Evolutionary conservation across 495 filamentous ascomycete species (phyloP).

Genomic region (Saxispiralis lemnorum): DNA sequence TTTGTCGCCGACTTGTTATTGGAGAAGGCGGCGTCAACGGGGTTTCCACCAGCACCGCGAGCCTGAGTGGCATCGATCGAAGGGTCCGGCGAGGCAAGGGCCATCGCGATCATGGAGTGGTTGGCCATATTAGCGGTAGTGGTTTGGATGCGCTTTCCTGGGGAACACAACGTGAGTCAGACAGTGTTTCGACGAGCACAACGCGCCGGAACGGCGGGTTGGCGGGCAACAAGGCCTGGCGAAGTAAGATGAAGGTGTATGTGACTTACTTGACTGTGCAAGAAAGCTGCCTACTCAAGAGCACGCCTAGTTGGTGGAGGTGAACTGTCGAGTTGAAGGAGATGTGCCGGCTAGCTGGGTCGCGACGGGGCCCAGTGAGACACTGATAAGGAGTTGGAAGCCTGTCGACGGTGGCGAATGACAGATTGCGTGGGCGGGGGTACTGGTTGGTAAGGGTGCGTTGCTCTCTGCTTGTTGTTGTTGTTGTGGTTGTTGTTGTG

Average conservation of each 20-base stretch:
- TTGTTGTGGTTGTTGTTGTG: conserved; percentile 1
- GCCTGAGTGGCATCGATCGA: conserved; percentile 58
- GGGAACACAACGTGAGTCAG: conserved; percentile 18
- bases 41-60: conserved; percentile 13
- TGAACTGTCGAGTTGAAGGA: background rate
- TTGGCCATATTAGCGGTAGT: conserved; percentile 41
- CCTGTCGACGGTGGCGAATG: no score
- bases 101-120: conserved; percentile 42
- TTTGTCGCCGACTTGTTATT: conserved; percentile 37
- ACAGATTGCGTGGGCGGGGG: background rate
- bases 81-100: conserved; percentile 44
- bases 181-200: background rate
- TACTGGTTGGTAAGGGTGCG: background rate
- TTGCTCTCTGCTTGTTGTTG: background rate
- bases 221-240: background rate
- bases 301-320: background rate
- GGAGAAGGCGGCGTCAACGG: conserved; percentile 21
- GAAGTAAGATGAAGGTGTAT: background rate
- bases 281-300: conserved; percentile 5
- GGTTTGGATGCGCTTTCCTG: conserved; percentile 28
- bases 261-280: conserved; percentile 8
- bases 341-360: background rate
- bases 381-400: background rate
- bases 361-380: background rate
- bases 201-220: background rate